Base-by-base conservation (phyloP, 2,329 filamentous ascomycete genomes). In the Epichloe hybrida region DNA sequence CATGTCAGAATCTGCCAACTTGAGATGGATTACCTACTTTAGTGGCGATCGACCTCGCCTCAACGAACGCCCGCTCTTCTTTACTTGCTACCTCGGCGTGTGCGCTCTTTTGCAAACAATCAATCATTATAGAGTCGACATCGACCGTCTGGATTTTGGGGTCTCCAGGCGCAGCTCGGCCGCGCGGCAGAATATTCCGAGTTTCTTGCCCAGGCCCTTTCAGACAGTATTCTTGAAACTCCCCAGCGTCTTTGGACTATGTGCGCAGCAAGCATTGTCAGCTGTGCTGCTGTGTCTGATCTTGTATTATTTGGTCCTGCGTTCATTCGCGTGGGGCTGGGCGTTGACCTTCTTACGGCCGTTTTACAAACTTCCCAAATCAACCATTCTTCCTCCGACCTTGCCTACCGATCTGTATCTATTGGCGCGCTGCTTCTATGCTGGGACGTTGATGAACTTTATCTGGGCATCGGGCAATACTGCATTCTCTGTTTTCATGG, bases 11-110 rank as follows among this genome's bases (percentile, higher is more conserved):
- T 68, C 69, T 39, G 75, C 77, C 49, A 81, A 83, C 54, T 72
- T 96, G 50, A 76, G 77, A 55, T 86, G 85, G 77, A 81, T 95
- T 57, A 85, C 84, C 50, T 76, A 80, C 57, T 80, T 79, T 65
- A 81, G 72, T 54, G 82, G 76, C 57, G 87, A 93, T 64, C 78
- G 89, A 37, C 76, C 84, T 20, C 76, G 81, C 49, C 69, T 96
- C 52, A 97, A 97, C 64, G 91, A 97, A 71, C 80, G 86, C 56
- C 84, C 88, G 1, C 76, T 97, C 27, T 93, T 89, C 63, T 72
- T 95, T 48, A 81, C 86, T 36, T 79, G 77, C 53, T 81, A 86
- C 60, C 79, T 93, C 56, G 62, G 83, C 3, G 65, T 82, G 1
- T 74, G 93, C 42, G 87, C 86, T 4, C 52, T 86, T 9, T 68